Conservation (phyloP, 257 asterid species). For the Cruciata laevipes region DNA sequence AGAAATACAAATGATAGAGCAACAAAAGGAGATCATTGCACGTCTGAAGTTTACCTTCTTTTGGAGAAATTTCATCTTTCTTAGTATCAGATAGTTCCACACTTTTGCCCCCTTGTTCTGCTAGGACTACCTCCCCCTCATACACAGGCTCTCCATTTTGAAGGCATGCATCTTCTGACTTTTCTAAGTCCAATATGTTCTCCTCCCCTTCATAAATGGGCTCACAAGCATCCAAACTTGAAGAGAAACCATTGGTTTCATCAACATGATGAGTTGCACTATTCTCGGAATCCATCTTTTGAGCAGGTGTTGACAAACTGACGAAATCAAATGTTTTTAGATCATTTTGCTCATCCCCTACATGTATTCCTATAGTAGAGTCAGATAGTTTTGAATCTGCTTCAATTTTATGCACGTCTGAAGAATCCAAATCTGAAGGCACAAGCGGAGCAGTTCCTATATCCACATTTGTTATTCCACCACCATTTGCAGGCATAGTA, state of each 20-base stretch:
- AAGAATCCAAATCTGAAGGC: conserved; percentile 23
- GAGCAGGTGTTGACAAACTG: conserved; percentile 25
- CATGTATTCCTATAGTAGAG: conserved; percentile 27
- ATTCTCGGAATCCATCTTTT: conserved; percentile 36
- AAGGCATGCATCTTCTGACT: conserved; percentile 35
- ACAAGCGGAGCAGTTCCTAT: conserved; percentile 24
- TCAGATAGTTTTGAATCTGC: conserved; percentile 23
- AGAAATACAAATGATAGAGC: not conserved
- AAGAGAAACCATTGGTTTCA: conserved; percentile 36
- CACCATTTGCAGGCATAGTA: conserved; percentile 13
- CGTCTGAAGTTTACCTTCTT: conserved; percentile 48
- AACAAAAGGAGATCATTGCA: conserved; percentile 1
- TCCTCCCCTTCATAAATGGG: conserved; percentile 97
- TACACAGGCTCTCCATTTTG: conserved; percentile 76
- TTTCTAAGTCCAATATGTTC: conserved; percentile 62
- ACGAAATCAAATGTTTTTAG: conserved; percentile 28
- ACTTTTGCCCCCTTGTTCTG: conserved; percentile 54
- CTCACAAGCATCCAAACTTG: conserved; percentile 45
- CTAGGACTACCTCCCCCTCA: conserved; percentile 91
- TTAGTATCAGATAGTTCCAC: conserved; percentile 25
- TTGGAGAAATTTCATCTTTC: conserved; percentile 39
- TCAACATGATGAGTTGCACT: conserved; percentile 25
- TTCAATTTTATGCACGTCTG: conserved; percentile 22
- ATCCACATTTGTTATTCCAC: conserved; percentile 23
- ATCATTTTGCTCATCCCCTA: conserved; percentile 27